A percentile compares a stretch with the other conserved stretches of the same genome.
These are phyloP conservation scores for Trichoderma aggressivum DNA, from an alignment of 2,329 filamentous ascomycete species.

Conservation along the genomic window DNA sequence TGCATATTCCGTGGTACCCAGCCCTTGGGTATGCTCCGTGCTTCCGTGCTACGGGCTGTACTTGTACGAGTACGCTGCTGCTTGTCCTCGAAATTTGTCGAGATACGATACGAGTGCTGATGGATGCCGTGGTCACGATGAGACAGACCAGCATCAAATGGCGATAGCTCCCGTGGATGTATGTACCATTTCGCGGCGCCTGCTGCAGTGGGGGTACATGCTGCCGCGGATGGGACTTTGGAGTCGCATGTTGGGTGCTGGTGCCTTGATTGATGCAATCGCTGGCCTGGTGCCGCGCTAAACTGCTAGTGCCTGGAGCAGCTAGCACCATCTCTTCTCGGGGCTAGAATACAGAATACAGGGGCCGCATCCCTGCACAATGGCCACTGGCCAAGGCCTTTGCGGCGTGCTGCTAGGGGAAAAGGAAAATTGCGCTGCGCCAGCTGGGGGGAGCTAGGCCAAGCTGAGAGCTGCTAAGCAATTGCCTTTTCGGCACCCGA, in stretches of 20 bases:
- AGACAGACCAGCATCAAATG: not conserved
- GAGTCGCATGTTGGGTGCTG: not conserved
- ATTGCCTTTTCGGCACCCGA: constrained; percentile 18
- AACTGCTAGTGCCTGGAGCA: not conserved
- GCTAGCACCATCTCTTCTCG: not conserved
- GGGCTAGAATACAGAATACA: constrained; percentile 9
- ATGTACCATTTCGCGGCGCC: not conserved
- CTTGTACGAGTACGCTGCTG: not conserved
- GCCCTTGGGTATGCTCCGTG: not conserved
- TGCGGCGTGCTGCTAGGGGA: constrained; percentile 8
- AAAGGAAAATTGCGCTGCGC: constrained; percentile 10
- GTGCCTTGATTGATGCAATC: not conserved
- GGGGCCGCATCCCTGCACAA: constrained; percentile 11
- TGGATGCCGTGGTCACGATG: not conserved
- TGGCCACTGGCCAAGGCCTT: not conserved
- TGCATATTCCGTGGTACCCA: not conserved
- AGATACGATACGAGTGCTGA: not conserved
- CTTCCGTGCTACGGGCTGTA: not conserved
- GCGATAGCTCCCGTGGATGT: not conserved
- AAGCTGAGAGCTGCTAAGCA: constrained; percentile 13
- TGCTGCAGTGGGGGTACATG: not conserved
- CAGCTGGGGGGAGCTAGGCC: not conserved
- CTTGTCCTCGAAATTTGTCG: not conserved
- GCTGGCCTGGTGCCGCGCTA: not conserved
- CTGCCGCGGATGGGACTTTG: not conserved